phyloP scores from a whole-genome alignment of 1,284 basidiomycete species.

The Bjerkandera adusta region DNA sequence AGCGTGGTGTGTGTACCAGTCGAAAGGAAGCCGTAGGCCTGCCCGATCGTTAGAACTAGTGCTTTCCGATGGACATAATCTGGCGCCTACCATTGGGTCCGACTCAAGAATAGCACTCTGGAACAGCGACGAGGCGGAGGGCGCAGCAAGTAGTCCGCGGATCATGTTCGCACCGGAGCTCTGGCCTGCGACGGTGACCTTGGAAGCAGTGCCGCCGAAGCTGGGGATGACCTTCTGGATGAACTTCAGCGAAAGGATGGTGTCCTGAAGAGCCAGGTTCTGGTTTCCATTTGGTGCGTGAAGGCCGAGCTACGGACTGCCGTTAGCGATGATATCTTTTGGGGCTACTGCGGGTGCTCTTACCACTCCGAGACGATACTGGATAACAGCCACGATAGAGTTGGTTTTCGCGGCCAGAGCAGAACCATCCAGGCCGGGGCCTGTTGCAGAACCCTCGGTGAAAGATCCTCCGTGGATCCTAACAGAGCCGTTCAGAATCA shows the following conservation, averaged over 20 bases:
- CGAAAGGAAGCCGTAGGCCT: slow-evolving; percentile 76
- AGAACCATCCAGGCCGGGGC: slow-evolving; percentile 77
- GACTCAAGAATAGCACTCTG: slow-evolving; percentile 78
- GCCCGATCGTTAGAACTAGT: neutral
- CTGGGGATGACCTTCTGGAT: slow-evolving; percentile 57
- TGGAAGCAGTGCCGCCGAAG: slow-evolving; percentile 66
- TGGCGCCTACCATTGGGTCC: slow-evolving; percentile 73
- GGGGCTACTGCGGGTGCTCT: no score
- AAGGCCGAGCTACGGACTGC: slow-evolving; percentile 61
- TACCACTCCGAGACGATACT: slow-evolving; percentile 82
- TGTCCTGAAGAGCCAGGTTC: slow-evolving; percentile 73
- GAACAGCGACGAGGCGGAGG: slow-evolving; percentile 67
- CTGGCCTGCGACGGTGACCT: slow-evolving; percentile 85
- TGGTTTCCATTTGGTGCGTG: slow-evolving; percentile 64
- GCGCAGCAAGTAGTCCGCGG: slow-evolving; percentile 67
- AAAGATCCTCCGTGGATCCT: slow-evolving; percentile 92
- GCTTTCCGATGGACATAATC: neutral
- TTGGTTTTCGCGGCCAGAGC: slow-evolving; percentile 68
- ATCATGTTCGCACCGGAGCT: slow-evolving; percentile 84
- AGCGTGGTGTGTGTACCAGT: slow-evolving; percentile 51
- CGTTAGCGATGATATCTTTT: slow-evolving; percentile 16
- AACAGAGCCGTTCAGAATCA: slow-evolving; percentile 1
- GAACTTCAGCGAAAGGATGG: slow-evolving; percentile 68
- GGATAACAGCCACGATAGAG: slow-evolving; percentile 82
- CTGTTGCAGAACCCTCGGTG: slow-evolving; percentile 66